phyloP scores from a whole-genome alignment of 495 filamentous ascomycete species.

The Lasiosphaeris hirsuta region DNA sequence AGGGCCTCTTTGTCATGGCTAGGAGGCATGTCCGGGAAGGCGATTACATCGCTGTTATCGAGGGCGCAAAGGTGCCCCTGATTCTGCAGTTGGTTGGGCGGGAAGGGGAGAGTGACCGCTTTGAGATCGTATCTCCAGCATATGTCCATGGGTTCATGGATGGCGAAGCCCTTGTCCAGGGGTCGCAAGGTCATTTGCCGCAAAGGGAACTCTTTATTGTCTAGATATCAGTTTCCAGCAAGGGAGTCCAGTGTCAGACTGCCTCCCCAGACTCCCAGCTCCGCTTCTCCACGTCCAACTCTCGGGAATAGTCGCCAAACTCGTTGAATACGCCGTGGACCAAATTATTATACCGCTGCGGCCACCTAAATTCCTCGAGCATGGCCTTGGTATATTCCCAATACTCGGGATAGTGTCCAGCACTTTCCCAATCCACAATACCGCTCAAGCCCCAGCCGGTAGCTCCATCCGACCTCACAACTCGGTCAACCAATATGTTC shows the following conservation, averaged over 20 bases:
- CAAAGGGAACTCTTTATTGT: too few relatives aligned
- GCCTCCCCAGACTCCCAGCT: constrained; percentile 21
- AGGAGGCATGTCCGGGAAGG: neutral
- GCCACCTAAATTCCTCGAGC: constrained; percentile 28
- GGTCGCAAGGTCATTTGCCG: too few relatives aligned
- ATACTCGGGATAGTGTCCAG: constrained; percentile 52
- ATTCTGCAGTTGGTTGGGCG: constrained; percentile 4
- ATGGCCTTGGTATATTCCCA: constrained; percentile 44
- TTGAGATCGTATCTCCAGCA: constrained; percentile 1
- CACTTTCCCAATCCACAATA: constrained; percentile 46
- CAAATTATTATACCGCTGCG: constrained; percentile 20
- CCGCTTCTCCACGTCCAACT: constrained; percentile 28
- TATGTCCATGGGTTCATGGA: constrained; percentile 24
- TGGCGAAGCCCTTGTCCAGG: constrained; percentile 3
- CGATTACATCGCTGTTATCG: constrained; percentile 15
- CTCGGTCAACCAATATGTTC: constrained; percentile 40
- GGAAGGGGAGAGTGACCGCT: neutral
- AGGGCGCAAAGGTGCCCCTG: constrained; percentile 19
- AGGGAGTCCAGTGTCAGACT: too few relatives aligned
- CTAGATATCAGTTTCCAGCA: too few relatives aligned
- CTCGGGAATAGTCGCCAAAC: constrained; percentile 28
- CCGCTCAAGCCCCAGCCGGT: constrained; percentile 30
- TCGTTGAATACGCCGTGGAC: constrained; percentile 20
- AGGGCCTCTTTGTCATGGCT: constrained; percentile 12
- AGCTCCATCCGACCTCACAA: constrained; percentile 13